Conservation (phyloP, 2,329 filamentous ascomycete genomes). For the Fusarium mundagurra region DNA sequence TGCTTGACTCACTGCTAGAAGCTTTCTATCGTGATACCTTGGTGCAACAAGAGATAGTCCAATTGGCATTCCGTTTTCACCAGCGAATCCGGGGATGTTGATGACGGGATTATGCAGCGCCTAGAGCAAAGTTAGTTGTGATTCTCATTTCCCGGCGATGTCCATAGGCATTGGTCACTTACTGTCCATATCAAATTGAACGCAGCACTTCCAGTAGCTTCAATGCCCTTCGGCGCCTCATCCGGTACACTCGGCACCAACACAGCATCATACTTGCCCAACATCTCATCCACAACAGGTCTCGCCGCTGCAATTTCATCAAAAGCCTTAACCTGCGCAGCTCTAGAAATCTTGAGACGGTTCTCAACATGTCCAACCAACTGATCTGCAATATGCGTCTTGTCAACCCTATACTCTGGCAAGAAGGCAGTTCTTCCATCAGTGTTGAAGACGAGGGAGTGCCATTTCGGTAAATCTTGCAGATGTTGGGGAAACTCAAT, state of each 20-base stretch:
- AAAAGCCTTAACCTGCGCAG: constrained; percentile 59
- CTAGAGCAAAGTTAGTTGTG: not conserved
- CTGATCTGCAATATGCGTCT: constrained; percentile 52
- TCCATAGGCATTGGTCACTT: fast-evolving
- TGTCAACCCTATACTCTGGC: constrained; percentile 58
- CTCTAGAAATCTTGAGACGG: constrained; percentile 47
- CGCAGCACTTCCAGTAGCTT: constrained; percentile 60
- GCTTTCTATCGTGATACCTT: constrained; percentile 26
- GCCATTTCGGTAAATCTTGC: constrained; percentile 43
- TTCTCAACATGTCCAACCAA: constrained; percentile 62
- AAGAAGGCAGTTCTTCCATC: constrained; percentile 64
- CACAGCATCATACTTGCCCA: constrained; percentile 60
- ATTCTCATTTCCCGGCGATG: not conserved
- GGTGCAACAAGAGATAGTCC: constrained; percentile 26
- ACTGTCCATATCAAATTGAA: constrained; percentile 62
- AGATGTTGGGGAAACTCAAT: constrained; percentile 57
- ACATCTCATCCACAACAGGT: constrained; percentile 61
- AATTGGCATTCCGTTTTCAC: constrained; percentile 28
- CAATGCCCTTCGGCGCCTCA: constrained; percentile 62
- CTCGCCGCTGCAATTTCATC: constrained; percentile 61
- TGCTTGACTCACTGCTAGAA: not conserved
- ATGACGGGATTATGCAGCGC: constrained; percentile 26
- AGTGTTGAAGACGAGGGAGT: constrained; percentile 58
- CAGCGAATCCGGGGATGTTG: constrained; percentile 29
- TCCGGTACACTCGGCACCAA: constrained; percentile 66